A percentile compares a stretch with the other conserved stretches of the same genome.
Conservation (phyloP, 805 yeast genomes). For the Ogataea wickerhamii region DNA sequence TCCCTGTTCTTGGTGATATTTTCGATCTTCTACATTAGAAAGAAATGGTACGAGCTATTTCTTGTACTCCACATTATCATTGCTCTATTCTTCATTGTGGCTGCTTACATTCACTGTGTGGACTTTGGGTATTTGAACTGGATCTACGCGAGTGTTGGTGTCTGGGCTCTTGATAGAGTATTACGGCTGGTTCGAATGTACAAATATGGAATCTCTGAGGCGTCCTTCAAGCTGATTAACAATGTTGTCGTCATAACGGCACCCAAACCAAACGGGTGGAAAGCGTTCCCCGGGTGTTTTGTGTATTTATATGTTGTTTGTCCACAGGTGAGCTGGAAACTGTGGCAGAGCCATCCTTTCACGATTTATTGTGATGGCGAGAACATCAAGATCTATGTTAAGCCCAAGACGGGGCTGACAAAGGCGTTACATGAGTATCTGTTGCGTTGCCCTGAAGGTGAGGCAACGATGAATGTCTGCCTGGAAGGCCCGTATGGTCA, state of each 20-base stretch:
- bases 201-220: conserved; percentile 26
- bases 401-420: conserved; percentile 51
- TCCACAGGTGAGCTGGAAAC: conserved; percentile 30
- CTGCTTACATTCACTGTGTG: conserved; percentile 44
- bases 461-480: conserved; percentile 23
- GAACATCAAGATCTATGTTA: conserved; percentile 39
- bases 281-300: conserved; percentile 54
- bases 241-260: conserved; percentile 28
- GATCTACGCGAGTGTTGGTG: conserved; percentile 34
- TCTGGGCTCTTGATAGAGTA: conserved; percentile 43
- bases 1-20: conserved; percentile 44
- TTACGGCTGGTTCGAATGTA: conserved; percentile 34
- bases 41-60: conserved; percentile 45
- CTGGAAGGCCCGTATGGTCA: conserved; percentile 60
- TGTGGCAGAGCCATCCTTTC: conserved; percentile 68
- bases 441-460: conserved; percentile 17
- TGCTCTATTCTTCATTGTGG: conserved; percentile 43
- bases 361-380: conserved; percentile 33
- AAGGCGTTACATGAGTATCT: conserved; percentile 32
- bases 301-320: conserved; percentile 48
- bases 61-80: conserved; percentile 40
- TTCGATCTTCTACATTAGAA: conserved; percentile 42
- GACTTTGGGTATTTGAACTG: conserved; percentile 40
- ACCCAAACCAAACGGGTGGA: conserved; percentile 45
- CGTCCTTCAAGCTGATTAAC: conserved; percentile 15